Base-by-base conservation (phyloP, 129 eudicot genomes). In the Escallonia herrerae region DNA sequence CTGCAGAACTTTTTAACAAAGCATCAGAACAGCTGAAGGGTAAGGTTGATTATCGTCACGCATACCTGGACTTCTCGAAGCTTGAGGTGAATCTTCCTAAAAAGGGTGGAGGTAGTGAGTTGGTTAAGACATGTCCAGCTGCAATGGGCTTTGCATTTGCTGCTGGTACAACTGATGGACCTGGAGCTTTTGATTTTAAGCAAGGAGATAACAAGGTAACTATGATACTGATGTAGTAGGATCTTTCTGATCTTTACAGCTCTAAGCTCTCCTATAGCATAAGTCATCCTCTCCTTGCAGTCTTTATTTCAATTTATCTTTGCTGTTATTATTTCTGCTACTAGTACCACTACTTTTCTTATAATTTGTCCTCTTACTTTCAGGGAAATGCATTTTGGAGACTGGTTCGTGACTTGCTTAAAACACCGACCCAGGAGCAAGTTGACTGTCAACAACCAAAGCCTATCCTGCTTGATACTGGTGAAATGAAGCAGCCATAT, bases 141-240 rank as follows among this genome's bases (percentile, higher is more conserved):
- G 95, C 99, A 48, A 83, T 94, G 99, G 99, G 99, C 15, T 94
- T 94, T 74, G 99, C 87, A 54, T 94, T 94, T 86, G 99, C 97
- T 56, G 99, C 99, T 57, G 99, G 99, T 72, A 94, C 99, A 43
- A 94, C 99, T 15, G 99, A 94, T 76, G 99, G 99, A 47, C 99
- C 99, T 6, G 99, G 99, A 58, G 99, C 99, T 53, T 94, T 94
- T 80, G 99, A 94, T 70, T 94, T 94, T 65, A 86, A 64, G 75
- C 99, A 94, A 79, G 99, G 99, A 66, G 99, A 94, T 78, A 73
- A 72, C 77, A 48, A 80, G 77, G 98, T 89, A 72, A 76, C 55
- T 54, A 22, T 22, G 33, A 22, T 0, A 22, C 33, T 22, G 33
- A 22, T 22, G 33, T 22, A 22, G 33, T 22, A 22, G 33, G 33